Evolutionary conservation across 345 rosid genomes (phyloP).

Genomic region (Gossypium thurberi): DNA sequence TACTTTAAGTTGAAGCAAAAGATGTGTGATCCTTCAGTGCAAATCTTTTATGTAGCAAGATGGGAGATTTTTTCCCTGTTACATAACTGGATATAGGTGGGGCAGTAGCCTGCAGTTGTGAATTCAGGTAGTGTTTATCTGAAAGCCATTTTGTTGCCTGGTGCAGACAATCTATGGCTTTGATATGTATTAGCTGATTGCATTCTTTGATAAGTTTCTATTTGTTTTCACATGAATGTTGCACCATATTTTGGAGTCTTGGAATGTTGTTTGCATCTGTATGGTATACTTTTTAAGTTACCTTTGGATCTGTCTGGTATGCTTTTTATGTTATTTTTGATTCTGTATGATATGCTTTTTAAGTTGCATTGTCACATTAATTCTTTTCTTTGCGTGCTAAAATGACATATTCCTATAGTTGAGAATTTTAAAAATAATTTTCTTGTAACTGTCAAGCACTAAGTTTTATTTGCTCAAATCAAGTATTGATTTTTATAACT

Average conservation of each 20-base stretch:
- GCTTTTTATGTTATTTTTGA: neutral
- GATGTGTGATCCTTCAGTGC: neutral
- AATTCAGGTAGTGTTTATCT: neutral
- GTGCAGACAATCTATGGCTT: neutral
- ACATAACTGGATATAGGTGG: neutral
- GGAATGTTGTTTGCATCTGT: neutral
- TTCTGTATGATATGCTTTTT: neutral
- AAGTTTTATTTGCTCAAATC: neutral
- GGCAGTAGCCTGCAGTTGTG: neutral
- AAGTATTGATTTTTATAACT: conserved; percentile 10
- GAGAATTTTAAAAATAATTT: neutral
- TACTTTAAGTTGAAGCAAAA: neutral
- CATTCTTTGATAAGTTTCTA: conserved; percentile 2
- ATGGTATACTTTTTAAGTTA: neutral
- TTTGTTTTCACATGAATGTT: neutral
- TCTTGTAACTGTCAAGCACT: neutral
- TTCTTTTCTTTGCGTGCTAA: neutral
- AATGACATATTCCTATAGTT: neutral
- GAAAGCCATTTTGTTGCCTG: neutral
- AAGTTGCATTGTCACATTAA: neutral
- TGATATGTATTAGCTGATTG: neutral
- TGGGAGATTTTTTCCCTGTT: neutral
- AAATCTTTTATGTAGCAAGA: neutral
- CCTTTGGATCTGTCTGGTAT: neutral
- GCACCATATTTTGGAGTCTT: neutral